These are phyloP conservation scores for Firmiana major DNA, from an alignment of 345 rosid species.

Conservation along the genomic window DNA sequence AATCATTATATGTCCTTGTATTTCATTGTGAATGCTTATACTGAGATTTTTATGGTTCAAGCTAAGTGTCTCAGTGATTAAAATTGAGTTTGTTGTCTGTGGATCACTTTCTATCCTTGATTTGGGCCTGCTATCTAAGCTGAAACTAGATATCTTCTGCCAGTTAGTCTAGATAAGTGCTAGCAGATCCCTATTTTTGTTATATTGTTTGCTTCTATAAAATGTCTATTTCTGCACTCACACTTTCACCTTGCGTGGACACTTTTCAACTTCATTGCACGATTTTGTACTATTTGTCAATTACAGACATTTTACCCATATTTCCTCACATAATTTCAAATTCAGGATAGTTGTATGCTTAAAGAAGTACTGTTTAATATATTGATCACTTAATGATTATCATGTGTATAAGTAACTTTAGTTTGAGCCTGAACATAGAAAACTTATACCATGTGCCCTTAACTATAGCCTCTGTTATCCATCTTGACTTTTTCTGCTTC, in stretches of 20 bases:
- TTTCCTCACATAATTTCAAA: background rate
- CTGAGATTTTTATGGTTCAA: background rate
- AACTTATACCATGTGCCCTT: background rate
- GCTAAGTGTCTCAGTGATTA: background rate
- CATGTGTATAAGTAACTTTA: background rate
- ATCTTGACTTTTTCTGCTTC: conserved; percentile 10
- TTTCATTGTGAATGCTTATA: background rate
- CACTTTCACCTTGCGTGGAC: background rate
- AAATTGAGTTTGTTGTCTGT: background rate
- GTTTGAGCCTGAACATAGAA: background rate
- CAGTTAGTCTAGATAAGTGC: background rate
- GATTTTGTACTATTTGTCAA: background rate
- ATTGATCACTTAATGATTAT: background rate
- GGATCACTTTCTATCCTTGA: background rate
- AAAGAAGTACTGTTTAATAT: background rate
- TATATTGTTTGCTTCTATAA: background rate
- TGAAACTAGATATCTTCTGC: background rate
- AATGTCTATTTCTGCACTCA: background rate
- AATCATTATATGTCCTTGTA: background rate
- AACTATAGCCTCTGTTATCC: conserved; percentile 1
- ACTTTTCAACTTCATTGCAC: background rate
- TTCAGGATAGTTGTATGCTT: background rate
- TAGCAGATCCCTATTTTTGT: background rate
- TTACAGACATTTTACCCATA: background rate
- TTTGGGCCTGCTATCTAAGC: background rate